These are phyloP conservation scores for Backusella mclennaniae DNA, from an alignment of 192 early-diverging fungal species.

Conservation along the genomic window DNA sequence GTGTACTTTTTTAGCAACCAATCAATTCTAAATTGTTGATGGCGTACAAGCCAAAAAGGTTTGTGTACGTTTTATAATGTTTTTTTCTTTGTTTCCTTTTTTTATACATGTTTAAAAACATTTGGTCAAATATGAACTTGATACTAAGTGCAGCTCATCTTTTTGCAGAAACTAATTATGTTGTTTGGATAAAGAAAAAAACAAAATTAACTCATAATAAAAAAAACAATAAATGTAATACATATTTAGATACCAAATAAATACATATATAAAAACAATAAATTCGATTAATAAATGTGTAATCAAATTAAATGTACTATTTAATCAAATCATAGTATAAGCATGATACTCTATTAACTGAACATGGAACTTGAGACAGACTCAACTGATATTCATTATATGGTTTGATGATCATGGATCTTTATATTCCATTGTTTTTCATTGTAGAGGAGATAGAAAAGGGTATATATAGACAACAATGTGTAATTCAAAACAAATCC, in stretches of 20 bases:
- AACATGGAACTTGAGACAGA: background rate
- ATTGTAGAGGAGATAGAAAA: background rate
- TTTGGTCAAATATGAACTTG: background rate
- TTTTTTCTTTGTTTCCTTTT: constrained; percentile 2
- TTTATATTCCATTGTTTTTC: background rate
- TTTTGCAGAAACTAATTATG: background rate
- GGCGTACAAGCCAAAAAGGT: background rate
- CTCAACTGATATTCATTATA: background rate
- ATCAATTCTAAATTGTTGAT: background rate
- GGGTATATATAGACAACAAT: background rate
- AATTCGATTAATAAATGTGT: background rate
- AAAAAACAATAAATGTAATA: background rate
- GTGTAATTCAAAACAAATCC: background rate
- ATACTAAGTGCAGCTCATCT: background rate
- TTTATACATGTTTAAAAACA: background rate
- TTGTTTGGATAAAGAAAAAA: background rate
- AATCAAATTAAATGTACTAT: background rate
- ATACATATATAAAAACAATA: background rate
- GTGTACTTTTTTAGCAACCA: background rate
- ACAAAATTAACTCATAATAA: background rate
- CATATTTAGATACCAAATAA: background rate
- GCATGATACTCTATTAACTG: background rate
- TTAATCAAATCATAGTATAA: background rate
- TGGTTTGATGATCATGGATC: background rate
- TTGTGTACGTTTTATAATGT: background rate